Evolutionary conservation across 2,329 filamentous ascomycete genomes (phyloP).

Genomic region (Fusarium sp.): DNA sequence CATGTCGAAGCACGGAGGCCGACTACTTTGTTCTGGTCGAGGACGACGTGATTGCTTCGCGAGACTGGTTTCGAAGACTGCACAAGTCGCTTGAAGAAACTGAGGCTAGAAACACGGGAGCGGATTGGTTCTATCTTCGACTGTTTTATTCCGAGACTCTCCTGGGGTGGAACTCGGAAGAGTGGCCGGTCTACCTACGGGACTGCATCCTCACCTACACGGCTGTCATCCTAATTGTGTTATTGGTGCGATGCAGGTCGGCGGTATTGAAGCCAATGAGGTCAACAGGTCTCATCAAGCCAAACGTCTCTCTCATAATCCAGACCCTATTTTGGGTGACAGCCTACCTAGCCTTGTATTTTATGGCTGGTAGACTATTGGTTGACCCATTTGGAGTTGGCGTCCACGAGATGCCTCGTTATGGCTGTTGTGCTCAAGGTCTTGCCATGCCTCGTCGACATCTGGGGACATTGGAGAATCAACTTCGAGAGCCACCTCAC

Average conservation of each 20-base stretch:
- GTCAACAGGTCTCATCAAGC: constrained; percentile 16
- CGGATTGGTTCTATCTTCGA: constrained; percentile 49
- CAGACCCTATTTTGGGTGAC: constrained; percentile 42
- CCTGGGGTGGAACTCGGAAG: constrained; percentile 51
- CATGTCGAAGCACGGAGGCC: constrained; percentile 38
- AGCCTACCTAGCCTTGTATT: constrained; percentile 42
- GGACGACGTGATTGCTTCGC: constrained; percentile 49
- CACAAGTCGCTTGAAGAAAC: constrained; percentile 34
- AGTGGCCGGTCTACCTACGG: constrained; percentile 44
- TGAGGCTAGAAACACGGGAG: constrained; percentile 25
- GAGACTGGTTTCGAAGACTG: constrained; percentile 46
- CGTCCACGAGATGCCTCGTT: constrained; percentile 49
- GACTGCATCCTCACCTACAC: constrained; percentile 39
- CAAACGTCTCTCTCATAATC: not conserved
- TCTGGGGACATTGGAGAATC: constrained; percentile 32
- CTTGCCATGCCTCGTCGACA: constrained; percentile 47
- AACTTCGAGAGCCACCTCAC: constrained; percentile 33
- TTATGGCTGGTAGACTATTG: constrained; percentile 45
- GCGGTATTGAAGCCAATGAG: constrained; percentile 18
- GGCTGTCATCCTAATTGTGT: constrained; percentile 7
- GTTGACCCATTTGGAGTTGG: constrained; percentile 40
- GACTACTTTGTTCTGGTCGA: constrained; percentile 49
- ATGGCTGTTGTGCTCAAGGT: constrained; percentile 52
- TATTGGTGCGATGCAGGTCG: constrained; percentile 24
- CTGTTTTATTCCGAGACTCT: constrained; percentile 52